Evolutionary conservation across 164 flowering plant genomes (phyloP).

Genomic region (Warburgia ugandensis): DNA sequence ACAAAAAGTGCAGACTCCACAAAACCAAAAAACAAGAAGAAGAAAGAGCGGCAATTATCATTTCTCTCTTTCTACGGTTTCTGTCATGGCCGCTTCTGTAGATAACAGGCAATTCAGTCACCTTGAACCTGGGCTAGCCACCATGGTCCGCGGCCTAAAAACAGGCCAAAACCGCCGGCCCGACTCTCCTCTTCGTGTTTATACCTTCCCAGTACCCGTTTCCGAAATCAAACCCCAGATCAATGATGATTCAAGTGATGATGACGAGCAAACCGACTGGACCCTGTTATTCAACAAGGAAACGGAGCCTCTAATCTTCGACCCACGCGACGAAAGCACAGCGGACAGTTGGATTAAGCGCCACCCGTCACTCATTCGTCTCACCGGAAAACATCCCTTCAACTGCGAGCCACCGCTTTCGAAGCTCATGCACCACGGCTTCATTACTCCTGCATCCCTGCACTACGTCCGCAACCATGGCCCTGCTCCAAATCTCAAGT

Average conservation of each 20-base stretch:
- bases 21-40: background rate
- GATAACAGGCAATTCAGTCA: constrained; percentile 48
- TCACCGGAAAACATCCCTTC: constrained; percentile 96
- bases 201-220: constrained; percentile 8
- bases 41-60: background rate
- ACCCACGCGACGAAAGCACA: constrained; percentile 59
- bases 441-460: constrained; percentile 85
- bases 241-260: constrained; percentile 12
- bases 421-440: constrained; percentile 85
- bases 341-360: constrained; percentile 81
- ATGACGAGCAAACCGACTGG: constrained; percentile 25
- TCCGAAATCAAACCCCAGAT: constrained; percentile 3
- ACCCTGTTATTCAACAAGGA: constrained; percentile 22
- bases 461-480: constrained; percentile 99
- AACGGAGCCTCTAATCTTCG: constrained; percentile 47
- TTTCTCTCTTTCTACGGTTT: background rate
- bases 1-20: background rate
- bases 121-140: constrained; percentile 27
- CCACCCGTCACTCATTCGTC: constrained; percentile 64
- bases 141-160: constrained; percentile 30
- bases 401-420: constrained; percentile 73
- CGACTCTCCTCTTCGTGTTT: constrained; percentile 27
- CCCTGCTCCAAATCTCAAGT: constrained; percentile 54
- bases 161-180: constrained; percentile 23
- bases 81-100: constrained; percentile 67